phyloP scores from a whole-genome alignment of 768 basidiomycete genomes.

The Amylocystis lapponica region DNA sequence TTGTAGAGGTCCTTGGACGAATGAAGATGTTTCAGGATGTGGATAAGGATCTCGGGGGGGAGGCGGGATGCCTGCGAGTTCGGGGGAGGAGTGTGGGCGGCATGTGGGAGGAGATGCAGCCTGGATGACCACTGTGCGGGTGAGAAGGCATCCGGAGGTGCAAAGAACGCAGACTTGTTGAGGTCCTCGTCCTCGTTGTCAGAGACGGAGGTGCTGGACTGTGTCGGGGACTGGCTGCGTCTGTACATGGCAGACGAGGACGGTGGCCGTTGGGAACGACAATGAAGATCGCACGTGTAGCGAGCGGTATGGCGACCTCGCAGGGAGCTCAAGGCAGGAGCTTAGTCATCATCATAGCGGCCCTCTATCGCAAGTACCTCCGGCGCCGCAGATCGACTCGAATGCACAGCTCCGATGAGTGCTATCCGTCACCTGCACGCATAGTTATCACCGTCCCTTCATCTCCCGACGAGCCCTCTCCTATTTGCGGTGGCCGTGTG shows the following conservation, averaged over 20 bases:
- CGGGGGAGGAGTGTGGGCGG: slow-evolving; percentile 21
- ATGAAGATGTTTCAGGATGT: slow-evolving; percentile 83
- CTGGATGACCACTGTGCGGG: slow-evolving; percentile 51
- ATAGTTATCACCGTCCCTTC: too few species aligned
- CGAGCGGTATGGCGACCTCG: background rate
- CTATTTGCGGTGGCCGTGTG: too few species aligned
- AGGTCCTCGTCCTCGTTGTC: slow-evolving; percentile 65
- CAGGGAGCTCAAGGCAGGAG: background rate
- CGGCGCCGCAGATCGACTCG: too few species aligned
- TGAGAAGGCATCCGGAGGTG: slow-evolving; percentile 30
- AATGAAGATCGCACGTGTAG: slow-evolving; percentile 13
- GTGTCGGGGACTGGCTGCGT: slow-evolving; percentile 43
- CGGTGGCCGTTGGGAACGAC: slow-evolving; percentile 13
- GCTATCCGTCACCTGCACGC: too few species aligned
- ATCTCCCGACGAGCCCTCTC: too few species aligned
- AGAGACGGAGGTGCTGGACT: slow-evolving; percentile 74
- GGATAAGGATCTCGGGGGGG: slow-evolving; percentile 89
- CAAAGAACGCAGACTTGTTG: slow-evolving; percentile 40
- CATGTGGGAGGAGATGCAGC: slow-evolving; percentile 14
- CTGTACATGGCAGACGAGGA: slow-evolving; percentile 19
- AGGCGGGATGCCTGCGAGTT: slow-evolving; percentile 60
- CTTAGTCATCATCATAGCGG: slow-evolving; percentile 22
- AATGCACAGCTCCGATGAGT: too few species aligned
- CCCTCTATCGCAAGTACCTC: too few species aligned
- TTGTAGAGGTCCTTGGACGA: slow-evolving; percentile 67